These are phyloP conservation scores for Galerina sulciceps DNA, from an alignment of 768 basidiomycete genomes.

Conservation along the genomic window DNA sequence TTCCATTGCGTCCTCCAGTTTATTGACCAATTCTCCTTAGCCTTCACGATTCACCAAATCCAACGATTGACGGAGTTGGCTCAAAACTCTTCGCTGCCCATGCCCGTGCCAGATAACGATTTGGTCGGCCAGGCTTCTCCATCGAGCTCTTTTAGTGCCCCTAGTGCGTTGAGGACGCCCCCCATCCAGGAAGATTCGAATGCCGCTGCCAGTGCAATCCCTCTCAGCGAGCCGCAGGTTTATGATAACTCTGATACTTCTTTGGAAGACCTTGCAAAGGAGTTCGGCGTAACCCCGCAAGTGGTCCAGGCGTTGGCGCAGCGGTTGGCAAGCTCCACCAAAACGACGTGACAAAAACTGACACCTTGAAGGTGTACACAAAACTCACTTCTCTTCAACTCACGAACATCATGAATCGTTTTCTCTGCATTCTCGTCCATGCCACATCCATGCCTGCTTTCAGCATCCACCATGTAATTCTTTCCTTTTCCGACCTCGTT, in stretches of 20 bases:
- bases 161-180: constrained; percentile 29
- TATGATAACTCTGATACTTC: constrained; percentile 20
- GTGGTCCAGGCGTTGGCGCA: constrained; percentile 71
- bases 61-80: constrained; percentile 49
- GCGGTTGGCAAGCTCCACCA: constrained; percentile 42
- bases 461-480: background rate
- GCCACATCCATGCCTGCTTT: background rate
- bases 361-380: background rate
- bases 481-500: background rate
- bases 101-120: constrained; percentile 18
- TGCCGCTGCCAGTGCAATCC: constrained; percentile 4
- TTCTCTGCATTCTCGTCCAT: background rate
- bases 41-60: constrained; percentile 67
- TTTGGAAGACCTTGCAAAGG: constrained; percentile 64
- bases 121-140: constrained; percentile 15
- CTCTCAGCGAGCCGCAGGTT: constrained; percentile 12
- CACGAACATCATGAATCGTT: background rate
- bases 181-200: constrained; percentile 19
- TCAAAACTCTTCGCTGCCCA: constrained; percentile 27
- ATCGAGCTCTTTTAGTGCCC: constrained; percentile 17
- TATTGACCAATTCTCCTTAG: constrained; percentile 35
- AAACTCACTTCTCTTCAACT: background rate
- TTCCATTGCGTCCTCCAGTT: background rate
- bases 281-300: constrained; percentile 75
- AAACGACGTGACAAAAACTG: background rate